phyloP scores from a whole-genome alignment of 345 rosid species.

The Eucalyptus coolabah region DNA sequence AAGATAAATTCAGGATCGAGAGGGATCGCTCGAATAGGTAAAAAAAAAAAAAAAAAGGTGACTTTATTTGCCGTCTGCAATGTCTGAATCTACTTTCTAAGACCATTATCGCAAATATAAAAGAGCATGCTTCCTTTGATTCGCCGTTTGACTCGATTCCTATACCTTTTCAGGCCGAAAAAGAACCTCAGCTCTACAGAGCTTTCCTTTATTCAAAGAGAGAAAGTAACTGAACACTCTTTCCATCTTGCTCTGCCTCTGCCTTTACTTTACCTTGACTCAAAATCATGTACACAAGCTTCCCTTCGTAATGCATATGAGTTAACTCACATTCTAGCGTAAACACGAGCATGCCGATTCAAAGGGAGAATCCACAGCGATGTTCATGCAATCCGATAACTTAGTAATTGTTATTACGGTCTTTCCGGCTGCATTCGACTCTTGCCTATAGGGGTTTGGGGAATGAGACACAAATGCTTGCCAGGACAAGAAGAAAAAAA shows the following conservation, averaged over 20 bases:
- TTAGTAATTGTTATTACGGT: neutral
- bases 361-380: neutral
- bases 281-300: neutral
- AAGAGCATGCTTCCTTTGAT: neutral
- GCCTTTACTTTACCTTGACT: neutral
- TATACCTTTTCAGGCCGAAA: neutral
- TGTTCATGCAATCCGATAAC: neutral
- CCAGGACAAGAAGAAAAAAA: neutral
- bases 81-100: neutral
- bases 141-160: neutral
- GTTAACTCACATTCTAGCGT: neutral
- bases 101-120: neutral
- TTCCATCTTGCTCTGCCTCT: neutral
- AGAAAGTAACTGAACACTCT: neutral
- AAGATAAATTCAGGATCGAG: neutral
- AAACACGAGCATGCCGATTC: neutral
- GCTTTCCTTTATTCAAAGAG: neutral
- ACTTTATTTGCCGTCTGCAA: neutral
- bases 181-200: neutral
- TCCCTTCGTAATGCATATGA: neutral
- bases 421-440: neutral
- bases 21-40: neutral
- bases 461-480: neutral
- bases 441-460: neutral
- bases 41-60: rapidly evolving